These are phyloP conservation scores for Waltiozyma sp. DNA, from an alignment of 1,139 yeast species.

Conservation along the genomic window DNA sequence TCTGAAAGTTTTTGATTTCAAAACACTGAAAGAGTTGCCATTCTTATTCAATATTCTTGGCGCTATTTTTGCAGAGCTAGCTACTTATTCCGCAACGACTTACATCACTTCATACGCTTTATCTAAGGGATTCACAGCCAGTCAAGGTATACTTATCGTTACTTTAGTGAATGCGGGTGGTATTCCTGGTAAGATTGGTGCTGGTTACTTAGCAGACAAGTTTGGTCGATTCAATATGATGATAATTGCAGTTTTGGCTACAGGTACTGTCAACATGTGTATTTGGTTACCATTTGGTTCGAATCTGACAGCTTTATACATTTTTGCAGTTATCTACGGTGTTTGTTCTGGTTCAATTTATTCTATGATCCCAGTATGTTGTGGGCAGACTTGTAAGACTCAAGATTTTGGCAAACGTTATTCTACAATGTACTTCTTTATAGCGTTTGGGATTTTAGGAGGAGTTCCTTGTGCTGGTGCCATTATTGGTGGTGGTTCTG, in stretches of 20 bases:
- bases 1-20: slow-evolving; percentile 19
- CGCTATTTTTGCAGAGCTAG: slow-evolving; percentile 41
- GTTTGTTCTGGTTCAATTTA: slow-evolving; percentile 37
- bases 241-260: slow-evolving; percentile 32
- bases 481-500: slow-evolving; percentile 27
- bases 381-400: slow-evolving; percentile 33
- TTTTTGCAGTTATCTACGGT: slow-evolving; percentile 41
- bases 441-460: slow-evolving; percentile 32
- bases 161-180: slow-evolving; percentile 53
- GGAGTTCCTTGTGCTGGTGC: slow-evolving; percentile 43
- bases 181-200: slow-evolving; percentile 44
- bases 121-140: slow-evolving; percentile 39
- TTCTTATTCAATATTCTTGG: slow-evolving; percentile 31
- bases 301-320: slow-evolving; percentile 20
- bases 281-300: slow-evolving; percentile 47
- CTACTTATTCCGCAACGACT: slow-evolving; percentile 41
- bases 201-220: slow-evolving; percentile 43
- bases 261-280: slow-evolving; percentile 26
- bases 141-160: slow-evolving; percentile 39
- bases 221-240: slow-evolving; percentile 50
- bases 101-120: slow-evolving; percentile 46
- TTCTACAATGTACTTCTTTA: slow-evolving; percentile 36
- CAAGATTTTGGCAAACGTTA: slow-evolving; percentile 36
- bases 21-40: slow-evolving; percentile 27
- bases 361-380: slow-evolving; percentile 35